Evolutionary conservation across 805 yeast species (phyloP), one percentile per base, ranked within the genome.

Genomic region (Nakazawaea wyomingensis): DNA sequence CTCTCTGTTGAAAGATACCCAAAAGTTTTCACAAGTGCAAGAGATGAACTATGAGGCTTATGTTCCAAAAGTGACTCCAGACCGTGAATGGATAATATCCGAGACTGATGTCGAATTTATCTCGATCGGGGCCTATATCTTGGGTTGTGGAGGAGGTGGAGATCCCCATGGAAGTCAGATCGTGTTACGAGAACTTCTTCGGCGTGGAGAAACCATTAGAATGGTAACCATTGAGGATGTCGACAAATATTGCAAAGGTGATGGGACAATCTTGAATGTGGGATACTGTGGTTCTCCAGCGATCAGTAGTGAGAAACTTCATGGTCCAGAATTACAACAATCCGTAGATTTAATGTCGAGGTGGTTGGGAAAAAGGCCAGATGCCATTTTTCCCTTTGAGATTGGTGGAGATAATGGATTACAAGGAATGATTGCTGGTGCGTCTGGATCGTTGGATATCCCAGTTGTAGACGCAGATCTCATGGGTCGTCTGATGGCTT

Each of bases 131-230:
- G 54, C 67, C 9, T 70, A 69, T 44, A 67, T 70, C 34, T 59
- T 71, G 4, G 76, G 75, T 3, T 66, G 72, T 51, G 76, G 74
- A 2, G 76, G 76, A 14, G 76, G 76, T 28, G 75, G 76, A 34
- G 62, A 64, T 34, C 76, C 75, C 22, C 63, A 67, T 51, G 55
- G 69, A 5, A 49, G 53, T 13, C 64, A 49, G 35, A 54, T 71
- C 5, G 66, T 62, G 37, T 44, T 61, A 3, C 55, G 65, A 39
- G 62, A 60, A 39, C 43, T 59, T 46, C 45, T 69, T 14, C 45
- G 62, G 28, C 45, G 52, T 10, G 76, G 74, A 6, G 59, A 52
- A 13, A 41, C 36, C 7, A 58, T 68, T 16, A 53, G 48, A 45
- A 64, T 70, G 11, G 46, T 67, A 30, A 62, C 66, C 41, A 34